Evolutionary conservation across 2,329 filamentous ascomycete species (phyloP), one percentile per base, ranked within the genome.

Genomic region (Hypoxylon sp.): DNA sequence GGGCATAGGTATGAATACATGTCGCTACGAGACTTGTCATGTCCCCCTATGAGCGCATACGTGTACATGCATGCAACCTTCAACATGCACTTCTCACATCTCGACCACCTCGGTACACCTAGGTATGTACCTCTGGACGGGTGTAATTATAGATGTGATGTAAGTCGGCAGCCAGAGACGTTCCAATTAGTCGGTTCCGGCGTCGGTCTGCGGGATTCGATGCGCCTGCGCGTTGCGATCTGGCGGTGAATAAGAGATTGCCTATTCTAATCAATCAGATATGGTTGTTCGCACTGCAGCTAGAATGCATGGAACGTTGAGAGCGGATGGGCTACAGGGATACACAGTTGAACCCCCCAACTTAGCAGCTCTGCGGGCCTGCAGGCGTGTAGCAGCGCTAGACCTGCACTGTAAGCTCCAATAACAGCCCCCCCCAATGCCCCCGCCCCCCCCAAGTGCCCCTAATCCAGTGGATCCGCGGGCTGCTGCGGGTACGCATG

Each of bases 171-270:
- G n/a, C n/a, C n/a, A n/a, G n/a, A n/a, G n/a, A n/a, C n/a, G n/a
- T 62, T 27, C 60, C 55, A 62, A 52, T 43, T 41, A 48, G 48
- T 48, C 56, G 60, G 55, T 62, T 62, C 60, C 60, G 56, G 46
- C 54, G 60, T 60, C 56, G 57, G 60, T 60, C 60, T 60, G 47
- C 48, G 52, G 57, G 60, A 63, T 60, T 60, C 56, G 57, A 60
- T 60, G 42, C 38, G 15, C 31, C 20, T 41, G 38, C 35, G 21
- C 38, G 20, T 41, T 41, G 9, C 60, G 60, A 63, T 63, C 60
- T 63, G 50, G 60, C 60, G 60, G 60, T 63, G 60, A 63, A 63
- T 63, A 54, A 55, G 48, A 59, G 48, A 50, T 48, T 49, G 35
- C 47, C 47, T 60, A 56, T 60, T 53, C 43, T 63, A 63, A 63